Percentiles rank a stretch among this genome's conserved stretches.
phyloP scores from a whole-genome alignment of 352 stramenopile species.

The Nothophytophthora sp. region DNA sequence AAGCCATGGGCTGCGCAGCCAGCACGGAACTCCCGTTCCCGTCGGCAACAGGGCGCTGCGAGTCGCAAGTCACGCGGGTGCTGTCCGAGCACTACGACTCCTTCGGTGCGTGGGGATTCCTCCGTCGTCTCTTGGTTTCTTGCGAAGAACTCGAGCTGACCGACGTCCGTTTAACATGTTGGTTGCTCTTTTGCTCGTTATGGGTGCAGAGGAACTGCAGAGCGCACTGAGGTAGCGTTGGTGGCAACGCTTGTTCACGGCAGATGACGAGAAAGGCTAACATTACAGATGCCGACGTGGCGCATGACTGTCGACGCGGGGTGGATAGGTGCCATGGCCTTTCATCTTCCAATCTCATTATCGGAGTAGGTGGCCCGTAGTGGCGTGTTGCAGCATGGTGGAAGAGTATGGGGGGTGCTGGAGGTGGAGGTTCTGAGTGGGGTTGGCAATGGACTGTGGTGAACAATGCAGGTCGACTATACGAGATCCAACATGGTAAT shows the following conservation, averaged over 20 bases:
- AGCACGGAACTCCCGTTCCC: constrained; percentile 9
- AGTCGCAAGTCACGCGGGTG: background rate
- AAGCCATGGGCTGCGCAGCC: constrained; percentile 32
- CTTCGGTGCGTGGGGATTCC: constrained; percentile 38
- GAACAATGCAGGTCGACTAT: constrained; percentile 60
- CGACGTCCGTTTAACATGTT: constrained; percentile 7
- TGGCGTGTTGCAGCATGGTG: background rate
- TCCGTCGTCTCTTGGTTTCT: background rate
- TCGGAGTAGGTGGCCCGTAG: constrained; percentile 44
- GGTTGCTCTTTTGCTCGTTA: too few relatives aligned
- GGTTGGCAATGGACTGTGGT: background rate
- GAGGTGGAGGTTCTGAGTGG: constrained; percentile 10
- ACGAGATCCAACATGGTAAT: constrained; percentile 75
- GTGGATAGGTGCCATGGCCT: constrained; percentile 45
- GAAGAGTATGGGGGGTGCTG: background rate
- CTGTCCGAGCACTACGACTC: constrained; percentile 58
- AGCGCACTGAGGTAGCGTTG: constrained; percentile 48
- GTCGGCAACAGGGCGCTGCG: too few relatives aligned
- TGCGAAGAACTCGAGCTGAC: background rate
- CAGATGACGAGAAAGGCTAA: too few relatives aligned
- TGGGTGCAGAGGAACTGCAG: constrained; percentile 63
- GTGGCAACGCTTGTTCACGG: background rate
- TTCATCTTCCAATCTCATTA: constrained; percentile 68
- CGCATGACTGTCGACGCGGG: too few relatives aligned
- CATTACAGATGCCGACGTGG: background rate